Conservation (phyloP, 306 rosid species). For the Potentilla sterilis region DNA sequence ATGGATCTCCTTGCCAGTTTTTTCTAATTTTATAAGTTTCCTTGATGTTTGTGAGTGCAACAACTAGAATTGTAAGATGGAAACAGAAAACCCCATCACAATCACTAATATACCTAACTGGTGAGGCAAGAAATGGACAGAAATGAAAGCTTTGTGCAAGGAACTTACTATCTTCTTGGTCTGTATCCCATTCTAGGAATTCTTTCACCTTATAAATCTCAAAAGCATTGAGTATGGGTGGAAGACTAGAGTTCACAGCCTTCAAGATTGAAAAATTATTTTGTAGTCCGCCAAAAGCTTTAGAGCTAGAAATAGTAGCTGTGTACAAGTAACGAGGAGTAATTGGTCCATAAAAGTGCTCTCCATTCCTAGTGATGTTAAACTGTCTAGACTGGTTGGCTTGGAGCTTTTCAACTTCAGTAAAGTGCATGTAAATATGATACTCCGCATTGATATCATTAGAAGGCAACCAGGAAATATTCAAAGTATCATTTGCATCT, state of each 20-base stretch:
- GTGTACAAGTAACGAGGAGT: conserved; percentile 9
- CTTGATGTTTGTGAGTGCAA: conserved; percentile 42
- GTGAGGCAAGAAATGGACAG: background rate
- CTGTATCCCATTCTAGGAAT: background rate
- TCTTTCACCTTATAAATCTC: conserved; percentile 21
- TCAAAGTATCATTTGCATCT: conserved; percentile 13
- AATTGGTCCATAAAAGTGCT: background rate
- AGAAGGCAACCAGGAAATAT: background rate
- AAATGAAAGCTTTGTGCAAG: background rate
- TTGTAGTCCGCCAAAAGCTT: background rate
- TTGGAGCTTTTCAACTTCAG: conserved; percentile 26
- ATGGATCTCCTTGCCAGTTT: conserved; percentile 61
- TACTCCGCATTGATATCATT: background rate
- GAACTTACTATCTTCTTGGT: background rate
- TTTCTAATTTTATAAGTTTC: conserved; percentile 27
- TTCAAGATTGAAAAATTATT: background rate
- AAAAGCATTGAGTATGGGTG: conserved; percentile 48
- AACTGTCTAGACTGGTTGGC: conserved; percentile 25
- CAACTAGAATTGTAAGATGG: conserved; percentile 23
- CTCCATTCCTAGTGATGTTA: conserved; percentile 2
- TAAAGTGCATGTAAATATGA: conserved; percentile 29
- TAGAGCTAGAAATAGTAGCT: background rate
- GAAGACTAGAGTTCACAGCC: conserved; percentile 34
- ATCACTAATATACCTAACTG: background rate
- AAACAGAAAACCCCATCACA: background rate